These are phyloP conservation scores for Deuterostichococcus epilithicus DNA, from an alignment of 139 green algal species.

Conservation along the genomic window DNA sequence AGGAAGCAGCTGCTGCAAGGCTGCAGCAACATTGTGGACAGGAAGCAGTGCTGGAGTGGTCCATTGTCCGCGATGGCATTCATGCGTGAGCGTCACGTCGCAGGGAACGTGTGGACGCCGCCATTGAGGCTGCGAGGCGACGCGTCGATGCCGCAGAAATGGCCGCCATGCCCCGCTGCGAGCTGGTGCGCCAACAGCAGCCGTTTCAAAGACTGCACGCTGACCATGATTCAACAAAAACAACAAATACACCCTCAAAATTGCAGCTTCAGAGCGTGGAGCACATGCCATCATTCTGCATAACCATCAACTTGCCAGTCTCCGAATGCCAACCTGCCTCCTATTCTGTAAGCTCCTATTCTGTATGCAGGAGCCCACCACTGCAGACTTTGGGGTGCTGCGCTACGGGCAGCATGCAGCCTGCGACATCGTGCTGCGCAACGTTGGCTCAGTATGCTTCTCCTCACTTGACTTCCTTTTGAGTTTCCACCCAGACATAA, in stretches of 20 bases:
- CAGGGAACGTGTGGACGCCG: constrained; percentile 30
- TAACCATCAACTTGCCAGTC: neutral
- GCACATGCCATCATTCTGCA: neutral
- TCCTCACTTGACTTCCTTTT: too few species aligned
- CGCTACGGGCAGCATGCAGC: constrained; percentile 12
- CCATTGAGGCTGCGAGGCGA: constrained; percentile 37
- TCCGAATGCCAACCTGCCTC: neutral
- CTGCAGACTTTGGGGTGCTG: constrained; percentile 34
- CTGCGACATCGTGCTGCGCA: constrained; percentile 24
- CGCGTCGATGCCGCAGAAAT: constrained; percentile 48
- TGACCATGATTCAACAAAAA: neutral
- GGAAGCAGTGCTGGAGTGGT: too few species aligned
- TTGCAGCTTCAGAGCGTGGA: neutral
- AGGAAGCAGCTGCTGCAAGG: too few species aligned
- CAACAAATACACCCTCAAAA: too few species aligned
- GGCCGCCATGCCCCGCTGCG: constrained; percentile 40
- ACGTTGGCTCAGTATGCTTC: constrained; percentile 16
- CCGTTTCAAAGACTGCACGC: neutral
- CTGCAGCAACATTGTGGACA: neutral
- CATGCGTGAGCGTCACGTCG: neutral
- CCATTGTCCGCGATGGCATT: constrained; percentile 3
- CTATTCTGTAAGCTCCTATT: neutral
- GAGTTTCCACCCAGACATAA: too few species aligned
- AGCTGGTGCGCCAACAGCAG: neutral
- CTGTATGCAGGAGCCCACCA: constrained; percentile 28